These are phyloP conservation scores for Xylariaceae sp. DNA, from an alignment of 2,329 filamentous ascomycete genomes.

Conservation along the genomic window DNA sequence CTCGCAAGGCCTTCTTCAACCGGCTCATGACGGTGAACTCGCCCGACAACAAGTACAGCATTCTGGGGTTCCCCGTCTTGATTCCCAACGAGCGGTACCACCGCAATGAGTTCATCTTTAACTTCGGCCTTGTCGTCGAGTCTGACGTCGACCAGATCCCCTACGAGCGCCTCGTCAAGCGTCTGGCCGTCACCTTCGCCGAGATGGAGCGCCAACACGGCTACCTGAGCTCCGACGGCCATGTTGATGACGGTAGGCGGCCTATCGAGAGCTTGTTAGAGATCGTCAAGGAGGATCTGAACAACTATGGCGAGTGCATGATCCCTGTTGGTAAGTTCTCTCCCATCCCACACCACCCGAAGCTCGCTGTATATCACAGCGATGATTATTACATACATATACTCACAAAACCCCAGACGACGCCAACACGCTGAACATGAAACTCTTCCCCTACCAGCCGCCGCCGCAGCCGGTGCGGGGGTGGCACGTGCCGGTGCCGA, in stretches of 20 bases:
- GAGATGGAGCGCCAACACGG: constrained; percentile 90
- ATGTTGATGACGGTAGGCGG: constrained; percentile 58
- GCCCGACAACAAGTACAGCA: constrained; percentile 68
- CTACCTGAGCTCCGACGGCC: constrained; percentile 63
- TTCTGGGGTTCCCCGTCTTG: constrained; percentile 88
- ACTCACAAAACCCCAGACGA: constrained; percentile 62
- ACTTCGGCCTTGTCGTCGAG: constrained; percentile 85
- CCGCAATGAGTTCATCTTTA: constrained; percentile 98
- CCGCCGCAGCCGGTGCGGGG: constrained; percentile 77
- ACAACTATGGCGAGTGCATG: constrained; percentile 98
- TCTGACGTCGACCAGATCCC: constrained; percentile 68
- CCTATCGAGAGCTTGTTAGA: constrained; percentile 83
- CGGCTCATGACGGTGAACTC: constrained; percentile 82
- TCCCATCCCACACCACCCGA: background rate
- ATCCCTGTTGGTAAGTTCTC: constrained; percentile 78
- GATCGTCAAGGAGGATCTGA: constrained; percentile 81
- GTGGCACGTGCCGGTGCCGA: constrained; percentile 87
- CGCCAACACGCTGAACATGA: constrained; percentile 93
- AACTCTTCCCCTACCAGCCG: constrained; percentile 83
- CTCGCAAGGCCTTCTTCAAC: constrained; percentile 92
- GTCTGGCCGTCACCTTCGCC: constrained; percentile 82
- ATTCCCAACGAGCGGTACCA: constrained; percentile 81
- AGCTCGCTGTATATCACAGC: too few species aligned
- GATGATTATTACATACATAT: background rate
- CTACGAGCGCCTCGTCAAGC: constrained; percentile 82